Evolutionary conservation across 139 green algal species (phyloP), one percentile per base, ranked within the genome.

Genomic region (Chlorella sp.): DNA sequence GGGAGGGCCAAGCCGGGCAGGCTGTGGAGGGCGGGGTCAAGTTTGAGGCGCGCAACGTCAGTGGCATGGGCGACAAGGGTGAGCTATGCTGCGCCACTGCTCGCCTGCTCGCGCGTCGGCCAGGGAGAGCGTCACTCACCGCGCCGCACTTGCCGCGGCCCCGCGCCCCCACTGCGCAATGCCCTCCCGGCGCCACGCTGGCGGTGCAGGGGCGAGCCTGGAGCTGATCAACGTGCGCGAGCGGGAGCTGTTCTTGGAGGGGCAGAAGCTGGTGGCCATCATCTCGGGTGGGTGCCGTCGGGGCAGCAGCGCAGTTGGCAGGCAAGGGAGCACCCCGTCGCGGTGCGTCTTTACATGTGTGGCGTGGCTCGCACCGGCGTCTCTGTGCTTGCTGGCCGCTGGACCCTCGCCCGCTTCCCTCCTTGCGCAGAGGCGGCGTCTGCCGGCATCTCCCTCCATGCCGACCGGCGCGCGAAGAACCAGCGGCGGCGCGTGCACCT

Each of bases 281-380:
- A 96, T 98, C 79, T 91, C 74, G 0, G 94, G 97, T 60, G 91
- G n/a, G n/a, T n/a, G n/a, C n/a, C n/a, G n/a, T n/a, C n/a, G n/a
- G n/a, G n/a, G n/a, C n/a, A n/a, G n/a, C n/a, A n/a, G n/a, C n/a
- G n/a, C n/a, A n/a, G n/a, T n/a, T n/a, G n/a, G n/a, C n/a, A n/a
- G n/a, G n/a, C n/a, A n/a, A n/a, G n/a, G n/a, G n/a, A n/a, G n/a
- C n/a, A n/a, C n/a, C n/a, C n/a, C n/a, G n/a, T n/a, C n/a, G n/a
- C n/a, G n/a, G n/a, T n/a, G n/a, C n/a, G n/a, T n/a, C n/a, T n/a
- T n/a, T n/a, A n/a, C n/a, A n/a, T n/a, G n/a, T n/a, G n/a, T n/a
- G n/a, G n/a, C n/a, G n/a, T n/a, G n/a, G n/a, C n/a, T n/a, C n/a
- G n/a, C n/a, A n/a, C n/a, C n/a, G n/a, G n/a, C n/a, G n/a, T n/a